A percentile compares a stretch with the other conserved stretches of the same genome.
Evolutionary conservation across 2,329 filamentous ascomycete species (phyloP).

Genomic region (Fusarium devonianum): DNA sequence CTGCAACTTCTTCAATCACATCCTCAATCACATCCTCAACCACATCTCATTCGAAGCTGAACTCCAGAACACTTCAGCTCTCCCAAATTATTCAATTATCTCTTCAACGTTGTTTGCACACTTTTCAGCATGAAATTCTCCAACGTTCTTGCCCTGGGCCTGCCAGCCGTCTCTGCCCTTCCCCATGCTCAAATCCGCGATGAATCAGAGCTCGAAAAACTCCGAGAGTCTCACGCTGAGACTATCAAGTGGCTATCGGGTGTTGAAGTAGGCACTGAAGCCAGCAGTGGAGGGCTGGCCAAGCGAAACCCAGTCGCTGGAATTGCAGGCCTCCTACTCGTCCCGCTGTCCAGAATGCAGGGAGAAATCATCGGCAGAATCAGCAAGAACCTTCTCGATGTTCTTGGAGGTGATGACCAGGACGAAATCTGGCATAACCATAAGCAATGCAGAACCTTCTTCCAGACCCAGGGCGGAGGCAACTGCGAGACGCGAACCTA

Average conservation of each 20-base stretch:
- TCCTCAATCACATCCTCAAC: no score
- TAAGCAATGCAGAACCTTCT: slow-evolving; percentile 4
- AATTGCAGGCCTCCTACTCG: slow-evolving; percentile 1
- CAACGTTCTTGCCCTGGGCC: neutral
- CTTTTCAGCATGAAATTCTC: slow-evolving; percentile 1
- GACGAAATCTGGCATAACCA: slow-evolving; percentile 10
- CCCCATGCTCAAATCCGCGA: slow-evolving; percentile 2
- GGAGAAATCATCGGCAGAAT: neutral
- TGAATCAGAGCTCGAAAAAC: neutral
- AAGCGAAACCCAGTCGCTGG: slow-evolving; percentile 7
- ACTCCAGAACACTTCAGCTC: no score
- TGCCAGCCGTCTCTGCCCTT: neutral
- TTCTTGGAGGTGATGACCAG: slow-evolving; percentile 1
- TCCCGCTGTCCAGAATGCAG: neutral
- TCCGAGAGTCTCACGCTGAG: neutral
- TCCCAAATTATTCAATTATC: no score
- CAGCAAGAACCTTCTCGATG: neutral
- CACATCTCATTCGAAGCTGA: no score
- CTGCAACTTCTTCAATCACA: no score
- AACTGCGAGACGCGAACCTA: slow-evolving; percentile 13
- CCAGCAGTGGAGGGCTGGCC: neutral
- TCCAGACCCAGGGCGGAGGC: slow-evolving; percentile 7
- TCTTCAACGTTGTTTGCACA: neutral
- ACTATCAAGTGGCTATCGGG: neutral
- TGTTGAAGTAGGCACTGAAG: neutral